Evolutionary conservation across 1,139 yeast species (phyloP), one percentile per base, ranked within the genome.

Genomic region (Kluyveromyces marxianus): DNA sequence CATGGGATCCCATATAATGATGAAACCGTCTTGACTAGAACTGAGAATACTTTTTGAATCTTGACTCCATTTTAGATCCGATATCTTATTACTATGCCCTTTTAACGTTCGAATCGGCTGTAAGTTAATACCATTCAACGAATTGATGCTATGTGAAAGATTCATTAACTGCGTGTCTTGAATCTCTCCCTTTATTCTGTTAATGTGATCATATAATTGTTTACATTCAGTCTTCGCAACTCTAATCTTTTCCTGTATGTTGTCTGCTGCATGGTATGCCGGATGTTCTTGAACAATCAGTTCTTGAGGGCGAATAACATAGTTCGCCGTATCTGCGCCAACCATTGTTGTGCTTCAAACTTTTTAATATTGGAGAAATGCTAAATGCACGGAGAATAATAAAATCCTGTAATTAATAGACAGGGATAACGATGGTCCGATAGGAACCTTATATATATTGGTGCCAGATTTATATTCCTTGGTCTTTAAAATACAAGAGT

Each of bases 11-110:
- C 97, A 90, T 30, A 88, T 65, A 41, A 90, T 72, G 71, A 88
- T 72, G 58, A 78, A 84, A 2, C 96, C 96, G 65, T 90, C 97
- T 60, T 87, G 96, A 32, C 94, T 81, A 0, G 89, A 88, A 39
- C 89, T 79, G 7, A 88, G 67, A 2, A 90, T 60, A 37, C 70
- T 72, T 37, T 69, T 65, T 14, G 86, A 77, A 56, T 84, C 83
- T 0, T 69, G 60, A 44, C 81, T 75, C 92, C 96, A 85, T 45
- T 78, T 72, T 52, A 85, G 69, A 50, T 79, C 79, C 21, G 81
- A 75, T 25, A 89, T 75, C 60, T 89, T 87, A 56, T 81, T 83
- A 53, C 75, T 78, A 62, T 89, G 97, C 0, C 96, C 96, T 50
- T 69, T 74, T 43, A 85, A 69, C 0, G 77, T 63, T 27, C 66